Evolutionary conservation across 257 asterid genomes (phyloP), one percentile per base, ranked within the genome.

Genomic region (Ehretia macrophylla): DNA sequence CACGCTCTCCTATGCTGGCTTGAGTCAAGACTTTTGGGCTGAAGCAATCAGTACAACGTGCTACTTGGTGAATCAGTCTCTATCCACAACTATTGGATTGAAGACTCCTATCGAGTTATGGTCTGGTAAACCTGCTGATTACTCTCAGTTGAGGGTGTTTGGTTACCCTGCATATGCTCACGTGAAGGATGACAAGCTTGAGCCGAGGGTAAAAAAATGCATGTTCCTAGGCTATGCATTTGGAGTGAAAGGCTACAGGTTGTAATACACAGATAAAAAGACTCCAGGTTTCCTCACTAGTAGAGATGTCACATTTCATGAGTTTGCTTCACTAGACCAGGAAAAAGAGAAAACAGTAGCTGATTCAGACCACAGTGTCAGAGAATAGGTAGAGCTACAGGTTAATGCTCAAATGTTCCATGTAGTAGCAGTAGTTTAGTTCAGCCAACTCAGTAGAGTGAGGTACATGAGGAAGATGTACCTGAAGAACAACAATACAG

Each of bases 171-270:
- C 8, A 16, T 27, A 62, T n/a, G 11, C 49, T 11, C 47, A 62
- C 27, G 42, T 11, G 0, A 59, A 59, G 10, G 54, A 59, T 1
- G 64, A 17, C 20, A 46, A 46, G 21, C 21, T 14, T 16, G 59
- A 32, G 59, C 46, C 10, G 11, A 55, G 22, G 54, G 64, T 17
- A n/a, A 27, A 6, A 17, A 52, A 40, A 20, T 54, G 61, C 54
- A 42, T 63, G 6, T 63, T 63, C 54, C 14, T 63, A 18, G 40
- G 59, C 0, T 51, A 51, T 62, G 20, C 67, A 21, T 13, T 1
- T 17, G n/a, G n/a, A n/a, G n/a, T n/a, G n/a, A n/a, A n/a, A n/a
- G n/a, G n/a, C 0, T 51, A 51, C 4, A 50, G 19, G 17, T 21
- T 62, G 20, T 50, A 44, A 54, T 19, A 23, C 17, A 21, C 38